Base-by-base conservation (phyloP, 306 rosid species). In the Lathyrus aphaca region DNA sequence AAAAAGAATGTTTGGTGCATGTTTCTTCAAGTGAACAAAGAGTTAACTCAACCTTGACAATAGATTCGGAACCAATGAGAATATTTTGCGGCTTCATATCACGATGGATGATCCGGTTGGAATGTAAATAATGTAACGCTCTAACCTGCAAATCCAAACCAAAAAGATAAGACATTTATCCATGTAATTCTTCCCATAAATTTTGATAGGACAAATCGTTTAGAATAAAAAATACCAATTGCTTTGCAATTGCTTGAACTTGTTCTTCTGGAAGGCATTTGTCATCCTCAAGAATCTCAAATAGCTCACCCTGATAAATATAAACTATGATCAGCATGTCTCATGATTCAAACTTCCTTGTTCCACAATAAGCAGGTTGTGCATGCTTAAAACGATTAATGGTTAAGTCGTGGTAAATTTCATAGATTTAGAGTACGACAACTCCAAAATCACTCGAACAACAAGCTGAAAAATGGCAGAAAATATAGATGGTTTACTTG, bases 71-170 rank as follows among this genome's bases (percentile, higher is more conserved):
- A 64, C 98, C 96, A 80, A 94, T 94, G 51, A 94, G 98, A 75
- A 94, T 91, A 77, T 94, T 94, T 60, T 94, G 98, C n/a, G 98
- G 98, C 82, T 94, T 94, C 99, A 94, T 94, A 72, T 94, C 97
- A 8, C 97, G 97, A 70, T 94, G 99, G 72, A 94, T 91, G 66
- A 94, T 91, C 69, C 98, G 95, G 76, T 94, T 94, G 71, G 97
- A 90, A 76, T 94, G 98, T 81, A 94, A 86, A 78, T 94, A 90
- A 81, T 94, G 90, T 77, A 94, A 80, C 18, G 98, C 97, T 71
- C 85, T 83, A 68, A 94, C 97, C 98, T 90, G 87, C 76, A 80
- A 74, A 62, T 50, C 17, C 70, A 82, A 67, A 72, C 53, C 29
- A 61, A 72, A 43, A 50, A 45, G 29, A 69, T 69, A 40, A 25